Percentiles rank a stretch among this genome's conserved stretches.
phyloP scores from a whole-genome alignment of 768 basidiomycete genomes.

The Boletus speciosus region DNA sequence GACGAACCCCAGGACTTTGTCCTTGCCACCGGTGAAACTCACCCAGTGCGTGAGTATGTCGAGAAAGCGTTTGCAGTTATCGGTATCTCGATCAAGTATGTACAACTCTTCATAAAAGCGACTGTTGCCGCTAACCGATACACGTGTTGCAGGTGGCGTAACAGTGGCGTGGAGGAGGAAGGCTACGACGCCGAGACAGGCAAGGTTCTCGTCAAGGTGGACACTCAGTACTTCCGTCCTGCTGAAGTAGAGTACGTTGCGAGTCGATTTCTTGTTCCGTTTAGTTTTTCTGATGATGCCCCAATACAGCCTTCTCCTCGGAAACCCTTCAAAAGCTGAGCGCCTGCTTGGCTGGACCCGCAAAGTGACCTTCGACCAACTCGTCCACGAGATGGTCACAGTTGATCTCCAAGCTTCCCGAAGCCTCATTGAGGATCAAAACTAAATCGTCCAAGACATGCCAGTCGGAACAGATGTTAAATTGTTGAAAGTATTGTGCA shows the following conservation, averaged over 20 bases:
- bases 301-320: slow-evolving; percentile 64
- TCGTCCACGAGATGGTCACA: slow-evolving; percentile 91
- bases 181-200: slow-evolving; percentile 69
- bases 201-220: slow-evolving; percentile 77
- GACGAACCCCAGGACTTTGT: slow-evolving; percentile 82
- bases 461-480: neutral
- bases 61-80: slow-evolving; percentile 77
- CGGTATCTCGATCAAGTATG: slow-evolving; percentile 63
- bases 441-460: slow-evolving; percentile 36
- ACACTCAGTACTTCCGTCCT: slow-evolving; percentile 89
- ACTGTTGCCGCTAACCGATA: slow-evolving; percentile 1
- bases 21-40: slow-evolving; percentile 94
- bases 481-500: neutral
- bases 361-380: slow-evolving; percentile 72
- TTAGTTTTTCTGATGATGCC: neutral
- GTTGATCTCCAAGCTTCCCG: slow-evolving; percentile 72
- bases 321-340: slow-evolving; percentile 90
- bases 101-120: neutral
- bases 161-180: slow-evolving; percentile 71
- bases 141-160: slow-evolving; percentile 63
- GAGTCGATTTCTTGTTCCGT: neutral
- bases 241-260: slow-evolving; percentile 86
- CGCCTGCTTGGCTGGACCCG: slow-evolving; percentile 88
- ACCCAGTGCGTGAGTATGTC: slow-evolving; percentile 90
- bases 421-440: slow-evolving; percentile 81